These are phyloP conservation scores for Suillus americanus DNA, from an alignment of 768 basidiomycete genomes.

Conservation along the genomic window DNA sequence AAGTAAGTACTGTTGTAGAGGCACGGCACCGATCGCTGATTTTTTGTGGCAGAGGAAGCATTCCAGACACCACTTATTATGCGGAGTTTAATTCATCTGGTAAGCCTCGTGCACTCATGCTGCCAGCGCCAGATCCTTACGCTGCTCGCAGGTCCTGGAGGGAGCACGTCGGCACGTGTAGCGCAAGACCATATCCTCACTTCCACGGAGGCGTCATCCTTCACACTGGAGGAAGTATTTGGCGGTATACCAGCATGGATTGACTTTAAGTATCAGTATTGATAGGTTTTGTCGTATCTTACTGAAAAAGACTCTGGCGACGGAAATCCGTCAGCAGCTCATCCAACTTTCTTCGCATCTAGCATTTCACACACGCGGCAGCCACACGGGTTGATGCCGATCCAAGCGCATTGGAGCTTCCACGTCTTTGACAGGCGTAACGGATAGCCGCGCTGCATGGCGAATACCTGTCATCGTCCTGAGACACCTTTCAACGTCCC, in stretches of 20 bases:
- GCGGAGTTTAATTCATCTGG: conserved; percentile 56
- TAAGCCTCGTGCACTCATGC: conserved; percentile 15
- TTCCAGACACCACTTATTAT: conserved; percentile 57
- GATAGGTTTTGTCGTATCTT: conserved; percentile 8
- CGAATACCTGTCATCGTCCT: conserved; percentile 40
- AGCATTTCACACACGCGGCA: neutral
- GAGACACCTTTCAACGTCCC: conserved; percentile 11
- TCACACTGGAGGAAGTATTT: conserved; percentile 53
- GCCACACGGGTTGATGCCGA: conserved; percentile 26
- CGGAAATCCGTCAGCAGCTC: neutral
- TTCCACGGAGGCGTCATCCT: conserved; percentile 16
- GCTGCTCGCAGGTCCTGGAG: conserved; percentile 45
- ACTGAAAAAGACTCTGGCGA: neutral
- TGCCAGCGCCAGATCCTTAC: neutral
- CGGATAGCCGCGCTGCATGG: conserved; percentile 45
- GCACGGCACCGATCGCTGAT: neutral
- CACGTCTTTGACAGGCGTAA: conserved; percentile 42
- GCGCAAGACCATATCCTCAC: conserved; percentile 49
- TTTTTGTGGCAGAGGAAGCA: conserved; percentile 38
- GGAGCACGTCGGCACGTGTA: conserved; percentile 43
- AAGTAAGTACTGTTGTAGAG: conserved; percentile 1
- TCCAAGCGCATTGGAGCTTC: conserved; percentile 36
- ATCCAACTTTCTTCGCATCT: neutral
- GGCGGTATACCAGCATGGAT: conserved; percentile 53
- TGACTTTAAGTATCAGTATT: conserved; percentile 46